A percentile compares a stretch with the other conserved stretches of the same genome.
phyloP scores from a whole-genome alignment of 805 yeast species.

The Wickerhamomyces subpelliculosus region DNA sequence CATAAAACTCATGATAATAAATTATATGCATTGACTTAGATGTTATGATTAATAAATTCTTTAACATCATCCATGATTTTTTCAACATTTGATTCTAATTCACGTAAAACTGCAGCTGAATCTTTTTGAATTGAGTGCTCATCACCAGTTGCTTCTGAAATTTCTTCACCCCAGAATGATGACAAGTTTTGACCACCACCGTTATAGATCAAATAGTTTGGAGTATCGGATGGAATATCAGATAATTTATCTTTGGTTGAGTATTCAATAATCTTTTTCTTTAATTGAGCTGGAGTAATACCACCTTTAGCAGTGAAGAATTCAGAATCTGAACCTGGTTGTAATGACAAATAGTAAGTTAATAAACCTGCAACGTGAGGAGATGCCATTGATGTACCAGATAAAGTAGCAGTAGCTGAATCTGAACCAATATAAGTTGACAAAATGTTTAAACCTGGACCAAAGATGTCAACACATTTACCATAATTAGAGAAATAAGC shows the following conservation, averaged over 20 bases:
- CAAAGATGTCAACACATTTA: constrained; percentile 91
- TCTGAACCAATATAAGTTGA: constrained; percentile 79
- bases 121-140: constrained; percentile 4
- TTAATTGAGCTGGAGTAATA: constrained; percentile 66
- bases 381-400: constrained; percentile 98
- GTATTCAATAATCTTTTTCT: constrained; percentile 65
- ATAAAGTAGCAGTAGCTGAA: constrained; percentile 70
- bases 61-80: constrained; percentile 1
- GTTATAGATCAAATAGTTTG: constrained; percentile 69
- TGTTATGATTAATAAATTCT: neutral
- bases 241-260: constrained; percentile 53
- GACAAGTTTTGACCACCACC: constrained; percentile 70
- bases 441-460: constrained; percentile 87
- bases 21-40: neutral
- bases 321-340: constrained; percentile 66
- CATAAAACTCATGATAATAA: neutral
- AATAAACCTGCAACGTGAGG: constrained; percentile 93
- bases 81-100: constrained; percentile 15
- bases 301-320: constrained; percentile 46
- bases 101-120: constrained; percentile 8
- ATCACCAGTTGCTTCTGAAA: constrained; percentile 1
- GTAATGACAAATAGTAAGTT: constrained; percentile 81
- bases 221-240: constrained; percentile 68
- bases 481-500: constrained; percentile 97
- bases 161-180: constrained; percentile 20